These are phyloP conservation scores for Coemansia sp. DNA, from an alignment of 192 early-diverging fungal species.

Conservation along the genomic window DNA sequence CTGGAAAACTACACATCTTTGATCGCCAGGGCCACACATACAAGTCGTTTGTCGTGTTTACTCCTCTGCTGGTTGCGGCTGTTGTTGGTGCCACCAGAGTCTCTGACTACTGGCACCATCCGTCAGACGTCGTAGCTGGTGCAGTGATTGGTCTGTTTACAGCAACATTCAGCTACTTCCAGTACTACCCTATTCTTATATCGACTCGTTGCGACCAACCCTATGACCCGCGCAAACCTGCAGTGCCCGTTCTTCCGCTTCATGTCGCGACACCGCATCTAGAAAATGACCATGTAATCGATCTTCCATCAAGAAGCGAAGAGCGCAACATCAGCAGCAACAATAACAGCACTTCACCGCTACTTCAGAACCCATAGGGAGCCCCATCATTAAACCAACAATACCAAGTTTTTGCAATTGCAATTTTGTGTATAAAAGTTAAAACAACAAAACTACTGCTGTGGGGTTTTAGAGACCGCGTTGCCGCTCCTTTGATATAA, in stretches of 20 bases:
- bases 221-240: constrained; percentile 28
- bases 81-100: constrained; percentile 59
- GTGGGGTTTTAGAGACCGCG: no score
- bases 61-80: constrained; percentile 41
- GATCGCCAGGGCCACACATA: constrained; percentile 56
- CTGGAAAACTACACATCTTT: constrained; percentile 67
- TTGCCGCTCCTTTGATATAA: not conserved
- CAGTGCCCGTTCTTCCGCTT: constrained; percentile 32
- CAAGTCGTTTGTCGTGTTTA: constrained; percentile 62
- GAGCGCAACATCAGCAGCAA: not conserved
- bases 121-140: constrained; percentile 62
- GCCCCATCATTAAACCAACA: no score
- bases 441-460: not conserved
- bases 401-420: not conserved
- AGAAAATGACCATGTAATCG: not conserved
- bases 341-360: constrained; percentile 6
- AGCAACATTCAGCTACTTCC: constrained; percentile 43
- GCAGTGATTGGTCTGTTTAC: constrained; percentile 39
- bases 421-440: not conserved
- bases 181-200: constrained; percentile 38
- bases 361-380: not conserved
- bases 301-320: not conserved
- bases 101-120: constrained; percentile 64
- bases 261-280: constrained; percentile 8
- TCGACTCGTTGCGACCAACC: constrained; percentile 22